phyloP scores from a whole-genome alignment of 805 yeast species.

The Myxozyma melibiosi region DNA sequence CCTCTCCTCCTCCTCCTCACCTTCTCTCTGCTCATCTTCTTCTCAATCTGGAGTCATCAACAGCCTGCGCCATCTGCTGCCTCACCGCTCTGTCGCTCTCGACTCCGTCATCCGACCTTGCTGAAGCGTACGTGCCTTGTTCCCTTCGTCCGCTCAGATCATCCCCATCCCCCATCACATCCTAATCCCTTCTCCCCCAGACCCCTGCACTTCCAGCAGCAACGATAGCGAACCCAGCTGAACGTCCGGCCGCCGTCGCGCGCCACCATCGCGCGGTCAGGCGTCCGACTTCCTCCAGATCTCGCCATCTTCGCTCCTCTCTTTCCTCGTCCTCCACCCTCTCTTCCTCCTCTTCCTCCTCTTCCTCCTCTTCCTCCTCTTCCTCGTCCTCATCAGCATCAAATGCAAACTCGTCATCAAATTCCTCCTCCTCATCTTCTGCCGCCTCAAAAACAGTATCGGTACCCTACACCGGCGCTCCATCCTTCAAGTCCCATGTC shows the following conservation, averaged over 20 bases:
- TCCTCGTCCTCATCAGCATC: not conserved
- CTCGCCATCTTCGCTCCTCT: constrained; percentile 4
- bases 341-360: not conserved
- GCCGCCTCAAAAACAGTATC: constrained; percentile 7
- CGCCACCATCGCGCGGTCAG: not conserved
- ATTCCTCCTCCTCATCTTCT: not conserved
- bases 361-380: not conserved
- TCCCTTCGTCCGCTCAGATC: too few relatives aligned
- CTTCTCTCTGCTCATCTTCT: too few relatives aligned
- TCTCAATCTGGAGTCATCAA: too few relatives aligned
- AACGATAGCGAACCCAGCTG: not conserved
- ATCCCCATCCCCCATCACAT: too few relatives aligned
- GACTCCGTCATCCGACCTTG: too few relatives aligned
- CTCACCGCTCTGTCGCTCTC: too few relatives aligned
- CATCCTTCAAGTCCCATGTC: constrained; percentile 25
- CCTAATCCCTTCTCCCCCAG: not conserved
- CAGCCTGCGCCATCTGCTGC: too few relatives aligned
- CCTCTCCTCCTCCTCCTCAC: too few relatives aligned
- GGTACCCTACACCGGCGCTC: constrained; percentile 16
- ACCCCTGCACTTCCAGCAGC: not conserved
- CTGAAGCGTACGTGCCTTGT: too few relatives aligned
- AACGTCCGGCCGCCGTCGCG: not conserved
- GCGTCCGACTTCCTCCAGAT: not conserved
- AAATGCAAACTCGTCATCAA: not conserved
- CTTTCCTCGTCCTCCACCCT: not conserved